Conservation (phyloP, 2,329 filamentous ascomycete species). For the Domatiomyces catenatus region DNA sequence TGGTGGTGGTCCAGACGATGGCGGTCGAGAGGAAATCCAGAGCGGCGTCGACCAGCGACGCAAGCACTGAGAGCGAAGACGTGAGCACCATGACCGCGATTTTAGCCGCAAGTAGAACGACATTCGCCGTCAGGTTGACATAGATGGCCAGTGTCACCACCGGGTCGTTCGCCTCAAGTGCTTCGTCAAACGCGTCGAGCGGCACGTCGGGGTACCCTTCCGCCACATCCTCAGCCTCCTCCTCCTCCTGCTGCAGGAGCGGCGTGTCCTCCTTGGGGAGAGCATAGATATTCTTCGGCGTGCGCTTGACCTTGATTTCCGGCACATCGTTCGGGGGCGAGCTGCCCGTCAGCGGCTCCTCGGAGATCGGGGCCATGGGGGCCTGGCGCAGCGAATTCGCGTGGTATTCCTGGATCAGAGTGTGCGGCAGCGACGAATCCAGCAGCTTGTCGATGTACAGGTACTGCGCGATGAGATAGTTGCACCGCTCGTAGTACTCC, state of each 20-base stretch:
- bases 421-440: conserved; percentile 82
- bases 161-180: conserved; percentile 53
- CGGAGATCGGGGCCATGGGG: conserved; percentile 60
- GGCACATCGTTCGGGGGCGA: conserved; percentile 12
- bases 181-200: conserved; percentile 30
- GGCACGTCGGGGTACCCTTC: conserved; percentile 13
- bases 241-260: conserved; percentile 35
- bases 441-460: conserved; percentile 82
- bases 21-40: conserved; percentile 68
- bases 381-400: conserved; percentile 42
- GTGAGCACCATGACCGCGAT: conserved; percentile 62
- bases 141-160: conserved; percentile 81
- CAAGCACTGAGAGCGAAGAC: conserved; percentile 62
- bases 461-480: conserved; percentile 79
- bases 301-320: conserved; percentile 49
- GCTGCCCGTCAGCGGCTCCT: conserved; percentile 38
- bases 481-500: conserved; percentile 76
- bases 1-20: conserved; percentile 66
- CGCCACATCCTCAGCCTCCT: background rate
- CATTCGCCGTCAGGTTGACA: conserved; percentile 66
- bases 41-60: conserved; percentile 62
- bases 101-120: conserved; percentile 59
- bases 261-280: conserved; percentile 51
- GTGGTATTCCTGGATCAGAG: conserved; percentile 71
- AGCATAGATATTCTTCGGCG: conserved; percentile 74